phyloP scores from a whole-genome alignment of 169 alveolate genomes.

The Amoebophrya sp. region DNA sequence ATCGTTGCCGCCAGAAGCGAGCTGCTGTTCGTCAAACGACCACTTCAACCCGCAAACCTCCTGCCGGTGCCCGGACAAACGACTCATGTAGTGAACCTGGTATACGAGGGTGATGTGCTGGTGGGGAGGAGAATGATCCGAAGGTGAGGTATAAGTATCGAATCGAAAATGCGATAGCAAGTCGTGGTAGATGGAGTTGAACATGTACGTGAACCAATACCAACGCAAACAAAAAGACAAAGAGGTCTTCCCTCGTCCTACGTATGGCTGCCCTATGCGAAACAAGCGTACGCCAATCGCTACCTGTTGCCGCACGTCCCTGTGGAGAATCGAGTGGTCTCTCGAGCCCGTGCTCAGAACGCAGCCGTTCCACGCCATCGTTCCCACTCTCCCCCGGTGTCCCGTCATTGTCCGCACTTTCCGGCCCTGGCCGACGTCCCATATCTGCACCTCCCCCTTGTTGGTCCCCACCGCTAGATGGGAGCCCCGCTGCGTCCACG shows the following conservation, averaged over 20 bases:
- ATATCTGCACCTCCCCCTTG: constrained; percentile 54
- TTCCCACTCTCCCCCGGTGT: constrained; percentile 78
- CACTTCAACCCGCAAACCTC: constrained; percentile 41
- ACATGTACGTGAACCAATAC: background rate
- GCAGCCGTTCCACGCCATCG: constrained; percentile 74
- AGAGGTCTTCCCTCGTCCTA: too few species aligned
- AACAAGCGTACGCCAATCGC: too few species aligned
- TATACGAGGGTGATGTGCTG: too few species aligned
- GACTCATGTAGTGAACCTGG: background rate
- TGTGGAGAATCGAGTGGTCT: constrained; percentile 64
- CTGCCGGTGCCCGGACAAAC: constrained; percentile 30
- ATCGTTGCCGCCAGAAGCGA: constrained; percentile 92
- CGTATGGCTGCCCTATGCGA: too few species aligned
- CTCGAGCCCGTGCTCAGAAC: constrained; percentile 73
- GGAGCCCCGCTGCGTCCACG: constrained; percentile 71
- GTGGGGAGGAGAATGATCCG: too few species aligned
- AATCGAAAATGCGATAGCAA: background rate
- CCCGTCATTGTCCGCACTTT: constrained; percentile 52
- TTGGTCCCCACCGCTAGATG: constrained; percentile 70
- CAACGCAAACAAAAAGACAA: background rate
- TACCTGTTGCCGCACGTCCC: constrained; percentile 59
- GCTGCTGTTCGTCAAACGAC: constrained; percentile 35
- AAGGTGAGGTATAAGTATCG: background rate
- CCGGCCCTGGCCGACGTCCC: constrained; percentile 38
- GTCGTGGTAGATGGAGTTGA: background rate